Percentiles rank a stretch among this genome's conserved stretches.
These are phyloP conservation scores for Lyophyllum decastes DNA, from an alignment of 768 basidiomycete genomes.

Conservation along the genomic window DNA sequence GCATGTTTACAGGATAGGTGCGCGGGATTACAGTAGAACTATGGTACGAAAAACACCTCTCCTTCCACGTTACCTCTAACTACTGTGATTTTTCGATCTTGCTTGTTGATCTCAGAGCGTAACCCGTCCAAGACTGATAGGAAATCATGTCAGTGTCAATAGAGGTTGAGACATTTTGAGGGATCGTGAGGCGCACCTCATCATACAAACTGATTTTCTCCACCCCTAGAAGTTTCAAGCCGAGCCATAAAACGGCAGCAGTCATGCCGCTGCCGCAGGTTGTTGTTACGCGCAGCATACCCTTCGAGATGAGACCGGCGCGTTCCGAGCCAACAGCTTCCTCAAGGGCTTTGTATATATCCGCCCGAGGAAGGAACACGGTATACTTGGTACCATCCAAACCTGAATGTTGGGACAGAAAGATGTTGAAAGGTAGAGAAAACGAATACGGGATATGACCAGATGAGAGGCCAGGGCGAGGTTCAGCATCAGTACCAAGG, in stretches of 20 bases:
- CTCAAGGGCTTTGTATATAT: conserved; percentile 61
- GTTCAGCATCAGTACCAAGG: conserved; percentile 82
- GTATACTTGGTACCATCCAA: conserved; percentile 52
- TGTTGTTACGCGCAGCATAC: conserved; percentile 63
- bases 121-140: conserved; percentile 93
- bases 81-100: conserved; percentile 46
- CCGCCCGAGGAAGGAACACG: conserved; percentile 55
- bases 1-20: too few species aligned
- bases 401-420: conserved; percentile 52
- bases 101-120: conserved; percentile 76
- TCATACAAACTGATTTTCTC: conserved; percentile 80
- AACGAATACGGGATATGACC: conserved; percentile 92
- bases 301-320: conserved; percentile 57
- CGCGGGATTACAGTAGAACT: too few species aligned
- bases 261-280: conserved; percentile 99
- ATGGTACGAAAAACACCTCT: not conserved
- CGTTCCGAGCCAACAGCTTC: conserved; percentile 62
- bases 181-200: conserved; percentile 59
- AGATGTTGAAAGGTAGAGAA: conserved; percentile 80
- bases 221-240: conserved; percentile 72
- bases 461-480: conserved; percentile 81
- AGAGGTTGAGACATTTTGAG: not conserved
- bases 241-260: conserved; percentile 92
- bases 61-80: not conserved
- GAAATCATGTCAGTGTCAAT: conserved; percentile 1